A percentile compares a stretch with the other conserved stretches of the same genome.
Conservation (phyloP, 345 rosid genomes). For the Boechera divaricarpa region DNA sequence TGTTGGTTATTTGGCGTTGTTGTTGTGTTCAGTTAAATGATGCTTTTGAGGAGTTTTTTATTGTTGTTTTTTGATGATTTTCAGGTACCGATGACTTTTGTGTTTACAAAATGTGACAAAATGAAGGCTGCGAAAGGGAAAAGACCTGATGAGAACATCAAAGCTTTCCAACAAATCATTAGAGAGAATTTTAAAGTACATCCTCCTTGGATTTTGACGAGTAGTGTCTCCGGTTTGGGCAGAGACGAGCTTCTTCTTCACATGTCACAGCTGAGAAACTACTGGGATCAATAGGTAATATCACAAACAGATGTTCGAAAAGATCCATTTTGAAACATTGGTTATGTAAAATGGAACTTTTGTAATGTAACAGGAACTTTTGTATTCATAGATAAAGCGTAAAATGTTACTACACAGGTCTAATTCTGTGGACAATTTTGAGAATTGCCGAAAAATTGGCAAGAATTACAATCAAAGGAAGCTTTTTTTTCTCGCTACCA, state of each 20-base stretch:
- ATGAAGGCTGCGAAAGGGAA: constrained; percentile 71
- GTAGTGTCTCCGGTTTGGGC: constrained; percentile 83
- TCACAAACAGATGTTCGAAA: background rate
- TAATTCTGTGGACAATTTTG: background rate
- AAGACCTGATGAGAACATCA: constrained; percentile 84
- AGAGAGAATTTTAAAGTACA: constrained; percentile 62
- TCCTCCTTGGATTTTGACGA: constrained; percentile 95
- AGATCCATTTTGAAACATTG: background rate
- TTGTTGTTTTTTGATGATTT: constrained; percentile 9
- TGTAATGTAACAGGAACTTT: constrained; percentile 30
- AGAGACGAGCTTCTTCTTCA: constrained; percentile 96
- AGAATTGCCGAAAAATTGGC: background rate
- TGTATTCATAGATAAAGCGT: background rate
- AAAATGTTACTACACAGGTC: background rate
- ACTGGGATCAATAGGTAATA: constrained; percentile 50
- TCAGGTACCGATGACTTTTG: constrained; percentile 88
- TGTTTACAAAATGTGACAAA: constrained; percentile 91
- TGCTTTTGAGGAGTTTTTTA: constrained; percentile 4
- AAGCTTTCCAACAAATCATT: constrained; percentile 70
- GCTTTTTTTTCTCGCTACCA: constrained; percentile 49
- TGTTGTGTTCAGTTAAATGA: background rate
- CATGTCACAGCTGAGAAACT: constrained; percentile 62
- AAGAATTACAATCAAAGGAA: constrained; percentile 8
- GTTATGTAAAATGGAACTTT: background rate
- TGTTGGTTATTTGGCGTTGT: background rate